Percentiles rank a stretch among this genome's conserved stretches.
Conservation (phyloP, 2,329 filamentous ascomycete species). For the Tolypocladium ovalisporum region DNA sequence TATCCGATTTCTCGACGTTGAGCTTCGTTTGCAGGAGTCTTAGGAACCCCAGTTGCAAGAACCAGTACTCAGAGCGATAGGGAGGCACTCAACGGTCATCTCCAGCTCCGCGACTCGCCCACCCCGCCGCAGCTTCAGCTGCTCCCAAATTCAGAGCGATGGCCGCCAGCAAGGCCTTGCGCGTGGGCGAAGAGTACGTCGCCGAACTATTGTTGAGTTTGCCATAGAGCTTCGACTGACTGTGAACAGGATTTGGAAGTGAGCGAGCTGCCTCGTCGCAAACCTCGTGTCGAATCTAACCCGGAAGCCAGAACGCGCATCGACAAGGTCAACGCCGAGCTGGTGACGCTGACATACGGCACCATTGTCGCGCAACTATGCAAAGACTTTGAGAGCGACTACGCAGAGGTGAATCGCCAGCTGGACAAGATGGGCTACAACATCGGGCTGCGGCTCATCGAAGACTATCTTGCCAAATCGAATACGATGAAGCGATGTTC, state of each 20-base stretch:
- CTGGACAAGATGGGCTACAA: constrained; percentile 99
- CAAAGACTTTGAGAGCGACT: constrained; percentile 91
- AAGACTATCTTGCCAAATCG: constrained; percentile 95
- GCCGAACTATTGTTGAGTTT: not conserved
- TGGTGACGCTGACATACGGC: constrained; percentile 94
- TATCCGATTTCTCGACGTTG: not conserved
- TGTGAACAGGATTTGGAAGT: constrained; percentile 80
- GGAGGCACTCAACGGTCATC: not conserved
- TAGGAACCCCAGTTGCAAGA: not conserved
- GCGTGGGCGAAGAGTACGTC: constrained; percentile 51
- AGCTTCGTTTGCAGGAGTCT: not conserved
- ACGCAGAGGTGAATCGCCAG: constrained; percentile 92
- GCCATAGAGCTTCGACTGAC: constrained; percentile 10
- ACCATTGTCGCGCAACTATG: constrained; percentile 95
- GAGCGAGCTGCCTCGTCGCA: constrained; percentile 29
- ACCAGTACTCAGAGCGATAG: not conserved
- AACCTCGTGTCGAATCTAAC: constrained; percentile 15
- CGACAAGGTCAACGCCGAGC: constrained; percentile 95
- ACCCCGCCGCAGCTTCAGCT: not conserved
- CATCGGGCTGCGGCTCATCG: constrained; percentile 88
- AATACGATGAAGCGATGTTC: constrained; percentile 78
- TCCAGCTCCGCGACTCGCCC: not conserved
- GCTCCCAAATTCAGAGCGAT: constrained; percentile 21
- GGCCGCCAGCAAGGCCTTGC: constrained; percentile 50
- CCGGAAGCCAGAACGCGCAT: constrained; percentile 62